Evolutionary conservation across 2,329 filamentous ascomycete genomes (phyloP).

Genomic region (Alternaria brassicicola): DNA sequence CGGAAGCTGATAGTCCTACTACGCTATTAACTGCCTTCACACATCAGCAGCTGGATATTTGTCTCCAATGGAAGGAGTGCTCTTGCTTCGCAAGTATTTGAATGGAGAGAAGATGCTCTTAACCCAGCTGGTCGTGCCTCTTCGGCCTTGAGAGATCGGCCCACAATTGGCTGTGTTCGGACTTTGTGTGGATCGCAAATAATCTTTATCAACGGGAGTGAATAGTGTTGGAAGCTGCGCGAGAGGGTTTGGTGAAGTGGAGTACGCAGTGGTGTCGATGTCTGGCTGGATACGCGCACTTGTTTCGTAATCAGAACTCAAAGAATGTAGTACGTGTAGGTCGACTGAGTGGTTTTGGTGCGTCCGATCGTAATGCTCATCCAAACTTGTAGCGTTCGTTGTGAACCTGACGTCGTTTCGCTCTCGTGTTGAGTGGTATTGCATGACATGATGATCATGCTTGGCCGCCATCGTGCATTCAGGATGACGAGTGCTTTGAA

Average conservation of each 20-base stretch:
- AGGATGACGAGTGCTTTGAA: not conserved
- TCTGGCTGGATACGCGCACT: not conserved
- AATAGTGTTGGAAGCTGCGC: not conserved
- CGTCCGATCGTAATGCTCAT: no score
- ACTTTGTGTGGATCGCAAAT: not conserved
- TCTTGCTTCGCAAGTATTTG: not conserved
- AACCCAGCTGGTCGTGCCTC: not conserved
- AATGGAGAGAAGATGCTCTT: not conserved
- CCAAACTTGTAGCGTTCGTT: not conserved
- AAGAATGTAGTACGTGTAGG: not conserved
- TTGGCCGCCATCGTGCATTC: not conserved
- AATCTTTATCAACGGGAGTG: rapidly evolving
- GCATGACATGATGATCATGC: not conserved
- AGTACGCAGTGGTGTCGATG: not conserved
- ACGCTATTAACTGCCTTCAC: not conserved
- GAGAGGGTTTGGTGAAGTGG: not conserved
- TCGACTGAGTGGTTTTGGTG: not conserved
- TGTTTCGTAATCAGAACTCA: not conserved
- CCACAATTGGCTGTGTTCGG: not conserved
- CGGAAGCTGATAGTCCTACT: not conserved
- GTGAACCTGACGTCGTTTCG: not conserved
- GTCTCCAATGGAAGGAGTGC: not conserved
- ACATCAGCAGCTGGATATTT: no score
- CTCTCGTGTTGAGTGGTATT: not conserved
- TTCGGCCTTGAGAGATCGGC: not conserved